Conservation (phyloP, 768 basidiomycete genomes). For the Naganishia randhawae region DNA sequence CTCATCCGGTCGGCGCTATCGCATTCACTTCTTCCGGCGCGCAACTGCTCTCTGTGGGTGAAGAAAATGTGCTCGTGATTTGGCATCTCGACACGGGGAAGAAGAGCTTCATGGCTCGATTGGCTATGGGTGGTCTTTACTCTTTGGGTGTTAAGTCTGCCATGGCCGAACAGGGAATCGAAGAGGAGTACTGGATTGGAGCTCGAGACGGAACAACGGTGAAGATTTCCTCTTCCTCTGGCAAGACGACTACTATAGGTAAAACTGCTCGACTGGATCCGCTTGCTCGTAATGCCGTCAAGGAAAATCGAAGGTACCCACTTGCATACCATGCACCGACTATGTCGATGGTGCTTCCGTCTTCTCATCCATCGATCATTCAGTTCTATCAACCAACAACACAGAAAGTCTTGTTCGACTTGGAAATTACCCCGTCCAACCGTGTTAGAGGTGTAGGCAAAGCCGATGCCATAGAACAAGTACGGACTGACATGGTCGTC, state of each 20-base stretch:
- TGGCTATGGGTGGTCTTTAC: constrained; percentile 80
- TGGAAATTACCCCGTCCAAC: constrained; percentile 92
- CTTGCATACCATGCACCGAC: constrained; percentile 72
- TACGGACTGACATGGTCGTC: constrained; percentile 66
- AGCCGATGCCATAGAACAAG: constrained; percentile 71
- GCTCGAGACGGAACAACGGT: constrained; percentile 75
- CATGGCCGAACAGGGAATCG: constrained; percentile 52
- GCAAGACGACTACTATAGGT: constrained; percentile 59
- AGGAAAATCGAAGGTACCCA: constrained; percentile 54
- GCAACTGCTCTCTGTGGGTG: constrained; percentile 87
- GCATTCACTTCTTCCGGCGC: constrained; percentile 86
- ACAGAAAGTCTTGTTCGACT: constrained; percentile 70
- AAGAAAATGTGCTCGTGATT: constrained; percentile 91
- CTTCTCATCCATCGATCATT: constrained; percentile 91
- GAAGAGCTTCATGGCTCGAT: constrained; percentile 85
- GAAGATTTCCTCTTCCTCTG: constrained; percentile 67
- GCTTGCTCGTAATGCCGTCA: constrained; percentile 55
- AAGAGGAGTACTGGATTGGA: constrained; percentile 83
- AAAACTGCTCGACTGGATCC: constrained; percentile 66
- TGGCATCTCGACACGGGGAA: constrained; percentile 89
- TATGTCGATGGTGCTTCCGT: constrained; percentile 76
- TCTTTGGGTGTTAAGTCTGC: constrained; percentile 54
- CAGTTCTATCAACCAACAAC: constrained; percentile 77
- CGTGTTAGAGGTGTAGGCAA: constrained; percentile 64
- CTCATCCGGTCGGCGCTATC: constrained; percentile 82